phyloP scores from a whole-genome alignment of 495 filamentous ascomycete genomes.

The Talaromyces stipitatus region DNA sequence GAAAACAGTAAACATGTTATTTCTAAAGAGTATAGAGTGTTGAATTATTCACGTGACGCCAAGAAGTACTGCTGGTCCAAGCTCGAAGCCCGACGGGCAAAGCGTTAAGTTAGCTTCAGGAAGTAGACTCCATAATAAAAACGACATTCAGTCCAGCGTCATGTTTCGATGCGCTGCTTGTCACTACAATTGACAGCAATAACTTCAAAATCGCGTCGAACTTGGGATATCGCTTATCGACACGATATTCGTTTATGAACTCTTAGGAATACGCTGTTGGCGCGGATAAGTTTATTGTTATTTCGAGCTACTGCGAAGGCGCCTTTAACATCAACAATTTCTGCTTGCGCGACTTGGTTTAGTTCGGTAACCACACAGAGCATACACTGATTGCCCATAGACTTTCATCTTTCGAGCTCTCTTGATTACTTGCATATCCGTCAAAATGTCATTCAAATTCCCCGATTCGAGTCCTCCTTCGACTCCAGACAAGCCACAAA shows the following conservation, averaged over 20 bases:
- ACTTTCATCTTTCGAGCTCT: neutral
- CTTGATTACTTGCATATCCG: neutral
- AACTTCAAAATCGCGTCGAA: neutral
- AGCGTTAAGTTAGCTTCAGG: neutral
- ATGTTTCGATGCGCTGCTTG: neutral
- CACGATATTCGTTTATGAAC: neutral
- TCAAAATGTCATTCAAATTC: constrained; percentile 32
- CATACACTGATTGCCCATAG: too few species aligned
- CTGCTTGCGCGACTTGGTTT: neutral
- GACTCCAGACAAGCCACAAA: constrained; percentile 36
- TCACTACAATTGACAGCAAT: neutral
- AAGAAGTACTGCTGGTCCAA: neutral
- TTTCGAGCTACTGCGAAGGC: neutral
- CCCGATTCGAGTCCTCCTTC: constrained; percentile 30
- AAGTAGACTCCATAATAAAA: neutral
- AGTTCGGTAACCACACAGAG: neutral
- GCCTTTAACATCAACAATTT: neutral
- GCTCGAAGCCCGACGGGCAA: neutral
- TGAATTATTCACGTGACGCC: neutral
- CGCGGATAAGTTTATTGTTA: neutral
- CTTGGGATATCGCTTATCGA: neutral
- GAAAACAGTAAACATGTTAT: too few species aligned
- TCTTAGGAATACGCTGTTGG: neutral
- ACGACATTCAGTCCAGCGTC: neutral
- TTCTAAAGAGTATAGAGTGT: too few species aligned